Conservation (phyloP, 140 eudicot species). For the Oenanthe javanica region DNA sequence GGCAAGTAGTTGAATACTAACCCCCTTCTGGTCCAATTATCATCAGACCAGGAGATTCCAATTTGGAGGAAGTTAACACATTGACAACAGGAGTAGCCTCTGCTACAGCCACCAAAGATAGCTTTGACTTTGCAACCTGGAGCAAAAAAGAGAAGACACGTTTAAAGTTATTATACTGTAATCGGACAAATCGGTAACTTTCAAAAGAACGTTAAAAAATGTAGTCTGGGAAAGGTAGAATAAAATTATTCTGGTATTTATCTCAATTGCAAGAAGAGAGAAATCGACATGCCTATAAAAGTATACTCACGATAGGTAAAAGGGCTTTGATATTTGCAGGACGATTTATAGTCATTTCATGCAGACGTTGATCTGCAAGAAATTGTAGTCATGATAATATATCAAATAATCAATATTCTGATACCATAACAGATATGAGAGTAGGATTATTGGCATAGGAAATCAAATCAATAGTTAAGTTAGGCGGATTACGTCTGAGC, state of each 20-base stretch:
- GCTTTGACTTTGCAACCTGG: constrained; percentile 62
- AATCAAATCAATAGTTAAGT: constrained; percentile 5
- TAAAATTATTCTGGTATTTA: not conserved
- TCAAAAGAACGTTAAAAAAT: not conserved
- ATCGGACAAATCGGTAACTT: not conserved
- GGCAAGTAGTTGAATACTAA: constrained; percentile 27
- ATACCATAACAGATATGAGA: constrained; percentile 1
- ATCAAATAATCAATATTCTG: not conserved
- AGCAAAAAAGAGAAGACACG: not conserved
- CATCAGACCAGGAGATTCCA: constrained; percentile 47
- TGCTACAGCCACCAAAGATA: constrained; percentile 78
- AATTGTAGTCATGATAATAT: not conserved
- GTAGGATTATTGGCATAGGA: not conserved
- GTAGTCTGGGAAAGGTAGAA: not conserved
- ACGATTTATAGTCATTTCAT: constrained; percentile 79
- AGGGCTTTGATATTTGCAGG: constrained; percentile 50
- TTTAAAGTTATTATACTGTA: not conserved
- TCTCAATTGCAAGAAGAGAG: constrained; percentile 1
- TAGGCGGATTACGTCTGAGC: not conserved
- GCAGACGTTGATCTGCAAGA: constrained; percentile 75
- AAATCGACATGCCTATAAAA: constrained; percentile 12
- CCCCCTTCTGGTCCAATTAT: constrained; percentile 99
- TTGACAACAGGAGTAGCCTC: constrained; percentile 61
- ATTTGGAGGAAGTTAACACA: constrained; percentile 35
- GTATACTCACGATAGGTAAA: constrained; percentile 58